Evolutionary conservation across 2,329 filamentous ascomycete species (phyloP).

Genomic region (Colletotrichum sp.): DNA sequence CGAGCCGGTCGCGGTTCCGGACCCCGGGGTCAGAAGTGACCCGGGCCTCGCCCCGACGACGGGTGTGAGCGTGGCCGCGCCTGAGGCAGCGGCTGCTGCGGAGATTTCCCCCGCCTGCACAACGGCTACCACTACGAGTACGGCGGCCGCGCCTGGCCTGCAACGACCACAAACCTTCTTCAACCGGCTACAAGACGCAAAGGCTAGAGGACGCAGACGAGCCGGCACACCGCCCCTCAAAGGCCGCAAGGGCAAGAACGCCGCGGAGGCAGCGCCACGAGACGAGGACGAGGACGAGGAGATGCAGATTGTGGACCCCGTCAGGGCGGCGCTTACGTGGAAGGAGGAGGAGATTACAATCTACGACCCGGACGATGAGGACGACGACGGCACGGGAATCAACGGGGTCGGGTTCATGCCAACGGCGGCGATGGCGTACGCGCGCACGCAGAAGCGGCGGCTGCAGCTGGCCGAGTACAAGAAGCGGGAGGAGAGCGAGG

Average conservation of each 20-base stretch:
- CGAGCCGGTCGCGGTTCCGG: slow-evolving; percentile 19
- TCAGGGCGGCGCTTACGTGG: slow-evolving; percentile 68
- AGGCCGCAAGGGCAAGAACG: slow-evolving; percentile 6
- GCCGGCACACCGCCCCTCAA: slow-evolving; percentile 42
- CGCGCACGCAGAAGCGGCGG: slow-evolving; percentile 59
- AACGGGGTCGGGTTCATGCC: slow-evolving; percentile 73
- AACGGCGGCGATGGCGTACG: slow-evolving; percentile 64
- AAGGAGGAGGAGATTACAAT: slow-evolving; percentile 72
- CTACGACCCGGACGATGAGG: slow-evolving; percentile 67
- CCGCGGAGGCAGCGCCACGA: slow-evolving; percentile 13
- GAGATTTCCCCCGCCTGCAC: slow-evolving; percentile 15
- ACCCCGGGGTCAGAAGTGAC: slow-evolving; percentile 12
- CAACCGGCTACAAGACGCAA: slow-evolving; percentile 43
- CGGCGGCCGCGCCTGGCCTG: slow-evolving; percentile 9
- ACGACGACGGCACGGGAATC: slow-evolving; percentile 71
- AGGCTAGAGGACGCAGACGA: slow-evolving; percentile 38
- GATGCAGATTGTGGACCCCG: slow-evolving; percentile 50
- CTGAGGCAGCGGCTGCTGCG: not conserved
- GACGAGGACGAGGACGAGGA: slow-evolving; percentile 38
- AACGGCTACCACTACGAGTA: slow-evolving; percentile 18
- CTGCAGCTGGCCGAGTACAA: slow-evolving; percentile 68
- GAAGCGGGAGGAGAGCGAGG: slow-evolving; percentile 65
- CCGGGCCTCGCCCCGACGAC: not conserved
- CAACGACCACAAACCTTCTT: slow-evolving; percentile 43
- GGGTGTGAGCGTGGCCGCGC: not conserved